Conservation (phyloP, 352 stramenopile genomes). For the Thraustochytrium striatum region DNA sequence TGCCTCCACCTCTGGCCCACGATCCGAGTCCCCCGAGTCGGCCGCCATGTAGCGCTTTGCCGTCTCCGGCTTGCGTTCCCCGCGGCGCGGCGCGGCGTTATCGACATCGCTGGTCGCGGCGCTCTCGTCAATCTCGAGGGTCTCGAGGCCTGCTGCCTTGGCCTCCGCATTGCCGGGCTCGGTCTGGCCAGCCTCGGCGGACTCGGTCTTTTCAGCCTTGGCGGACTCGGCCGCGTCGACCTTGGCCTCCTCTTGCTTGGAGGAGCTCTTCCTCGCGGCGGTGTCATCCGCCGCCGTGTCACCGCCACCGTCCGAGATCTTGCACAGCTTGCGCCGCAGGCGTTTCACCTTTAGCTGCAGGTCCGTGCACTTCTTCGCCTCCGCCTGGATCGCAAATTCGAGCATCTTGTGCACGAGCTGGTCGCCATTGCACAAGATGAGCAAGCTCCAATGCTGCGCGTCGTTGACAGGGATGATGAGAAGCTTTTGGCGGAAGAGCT, state of each 20-base stretch:
- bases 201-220: too few species aligned
- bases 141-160: background rate
- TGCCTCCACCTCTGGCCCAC: too few species aligned
- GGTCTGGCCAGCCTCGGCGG: too few species aligned
- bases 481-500: slow-evolving; percentile 29
- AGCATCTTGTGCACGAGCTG: background rate
- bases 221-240: too few species aligned
- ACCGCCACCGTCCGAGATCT: background rate
- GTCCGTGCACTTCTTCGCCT: background rate
- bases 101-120: too few species aligned
- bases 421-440: slow-evolving; percentile 7
- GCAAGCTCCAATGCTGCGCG: slow-evolving; percentile 29
- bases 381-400: background rate
- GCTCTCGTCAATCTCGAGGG: too few species aligned
- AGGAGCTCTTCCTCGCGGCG: background rate
- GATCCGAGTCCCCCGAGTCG: too few species aligned
- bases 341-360: background rate
- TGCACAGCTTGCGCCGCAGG: background rate
- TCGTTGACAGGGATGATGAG: slow-evolving; percentile 43
- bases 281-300: background rate
- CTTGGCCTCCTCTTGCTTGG: background rate
- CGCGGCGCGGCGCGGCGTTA: too few species aligned
- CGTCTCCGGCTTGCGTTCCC: too few species aligned
- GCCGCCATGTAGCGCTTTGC: too few species aligned
- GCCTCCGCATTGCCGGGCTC: background rate